A percentile compares a stretch with the other conserved stretches of the same genome.
These are phyloP conservation scores for Trichoderma sp. DNA, from an alignment of 2,329 filamentous ascomycete genomes.

Conservation along the genomic window DNA sequence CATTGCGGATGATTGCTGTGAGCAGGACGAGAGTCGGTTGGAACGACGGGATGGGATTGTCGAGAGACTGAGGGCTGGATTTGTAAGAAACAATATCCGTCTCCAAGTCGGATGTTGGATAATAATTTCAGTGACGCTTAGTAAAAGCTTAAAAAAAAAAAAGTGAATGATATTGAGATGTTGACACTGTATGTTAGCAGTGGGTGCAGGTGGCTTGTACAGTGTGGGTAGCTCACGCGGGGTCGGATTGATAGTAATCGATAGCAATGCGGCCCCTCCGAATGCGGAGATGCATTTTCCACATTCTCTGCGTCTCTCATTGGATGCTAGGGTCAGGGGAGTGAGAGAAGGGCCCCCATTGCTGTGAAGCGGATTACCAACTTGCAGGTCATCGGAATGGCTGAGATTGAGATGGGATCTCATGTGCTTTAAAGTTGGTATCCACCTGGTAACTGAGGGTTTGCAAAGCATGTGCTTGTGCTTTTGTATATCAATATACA, in stretches of 20 bases:
- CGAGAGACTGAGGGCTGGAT: background rate
- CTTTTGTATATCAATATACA: background rate
- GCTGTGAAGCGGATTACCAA: conserved; percentile 14
- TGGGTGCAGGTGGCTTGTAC: background rate
- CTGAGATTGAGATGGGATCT: background rate
- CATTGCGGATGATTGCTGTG: conserved; percentile 35
- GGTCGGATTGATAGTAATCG: conserved; percentile 16
- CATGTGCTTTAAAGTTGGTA: background rate
- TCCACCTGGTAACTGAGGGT: background rate
- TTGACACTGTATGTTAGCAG: background rate
- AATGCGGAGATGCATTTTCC: conserved; percentile 16
- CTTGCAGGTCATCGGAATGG: conserved; percentile 1
- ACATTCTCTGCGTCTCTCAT: background rate
- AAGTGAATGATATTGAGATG: background rate
- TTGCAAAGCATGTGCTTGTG: background rate
- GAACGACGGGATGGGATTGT: background rate
- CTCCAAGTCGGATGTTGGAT: background rate
- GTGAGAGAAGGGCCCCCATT: background rate
- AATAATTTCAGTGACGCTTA: conserved; percentile 16
- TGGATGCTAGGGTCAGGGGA: background rate
- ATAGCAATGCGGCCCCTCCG: conserved; percentile 17
- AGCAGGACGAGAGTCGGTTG: background rate
- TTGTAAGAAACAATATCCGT: conserved; percentile 10
- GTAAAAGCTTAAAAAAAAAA: conserved; percentile 14
- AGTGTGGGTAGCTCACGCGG: background rate